phyloP scores from a whole-genome alignment of 2,329 filamentous ascomycete genomes.

The Monosporascus sp. region DNA sequence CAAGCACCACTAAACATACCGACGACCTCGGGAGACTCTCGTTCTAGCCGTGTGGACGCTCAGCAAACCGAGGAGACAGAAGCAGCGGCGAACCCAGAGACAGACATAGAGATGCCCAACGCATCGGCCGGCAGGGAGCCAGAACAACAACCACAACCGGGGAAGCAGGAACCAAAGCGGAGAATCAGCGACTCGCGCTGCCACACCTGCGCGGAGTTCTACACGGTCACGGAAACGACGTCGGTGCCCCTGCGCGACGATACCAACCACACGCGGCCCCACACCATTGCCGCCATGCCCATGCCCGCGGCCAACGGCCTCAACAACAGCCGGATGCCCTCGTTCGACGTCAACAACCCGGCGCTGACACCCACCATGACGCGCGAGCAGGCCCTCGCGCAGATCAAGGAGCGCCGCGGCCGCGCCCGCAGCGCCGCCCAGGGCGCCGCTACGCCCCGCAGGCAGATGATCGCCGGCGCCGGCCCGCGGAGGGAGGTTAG shows the following conservation, averaged over 20 bases:
- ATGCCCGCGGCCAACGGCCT: slow-evolving; percentile 18
- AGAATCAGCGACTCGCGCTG: slow-evolving; percentile 26
- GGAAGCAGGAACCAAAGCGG: not conserved
- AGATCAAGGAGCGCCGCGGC: slow-evolving; percentile 68
- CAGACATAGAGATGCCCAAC: slow-evolving; percentile 3
- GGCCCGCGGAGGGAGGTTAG: too few relatives aligned
- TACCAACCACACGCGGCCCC: slow-evolving; percentile 19
- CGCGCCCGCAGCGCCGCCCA: slow-evolving; percentile 65
- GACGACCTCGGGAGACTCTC: slow-evolving; percentile 31
- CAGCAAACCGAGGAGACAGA: slow-evolving; percentile 4
- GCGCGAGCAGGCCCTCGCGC: slow-evolving; percentile 69
- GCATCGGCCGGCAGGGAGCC: slow-evolving; percentile 12
- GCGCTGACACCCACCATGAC: slow-evolving; percentile 62
- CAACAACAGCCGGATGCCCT: slow-evolving; percentile 23
- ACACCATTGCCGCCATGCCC: slow-evolving; percentile 17
- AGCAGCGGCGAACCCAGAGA: not conserved
- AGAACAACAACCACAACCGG: not conserved
- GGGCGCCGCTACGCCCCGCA: slow-evolving; percentile 45
- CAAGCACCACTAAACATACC: slow-evolving; percentile 35
- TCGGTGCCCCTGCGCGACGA: slow-evolving; percentile 49
- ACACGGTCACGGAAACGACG: slow-evolving; percentile 45
- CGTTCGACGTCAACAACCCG: slow-evolving; percentile 52
- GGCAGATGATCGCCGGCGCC: too few relatives aligned
- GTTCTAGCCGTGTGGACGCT: slow-evolving; percentile 3
- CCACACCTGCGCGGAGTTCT: slow-evolving; percentile 43